phyloP scores from a whole-genome alignment of 768 basidiomycete species.

The Kwoniella botswanensis region DNA sequence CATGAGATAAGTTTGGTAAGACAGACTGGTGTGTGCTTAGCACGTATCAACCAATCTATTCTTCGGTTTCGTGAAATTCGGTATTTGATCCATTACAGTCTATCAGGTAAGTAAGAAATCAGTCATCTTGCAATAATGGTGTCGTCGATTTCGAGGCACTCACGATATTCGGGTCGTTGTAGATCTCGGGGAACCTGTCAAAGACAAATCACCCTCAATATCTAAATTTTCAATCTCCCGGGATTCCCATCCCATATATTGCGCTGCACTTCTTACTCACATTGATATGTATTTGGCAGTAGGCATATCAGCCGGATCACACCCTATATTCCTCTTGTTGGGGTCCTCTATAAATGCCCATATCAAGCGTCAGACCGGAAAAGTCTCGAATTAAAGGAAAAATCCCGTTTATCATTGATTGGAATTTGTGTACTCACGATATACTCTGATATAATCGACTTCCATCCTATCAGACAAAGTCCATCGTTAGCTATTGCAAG shows the following conservation, averaged over 20 bases:
- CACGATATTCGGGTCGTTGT: constrained; percentile 54
- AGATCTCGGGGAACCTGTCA: constrained; percentile 42
- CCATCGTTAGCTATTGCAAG: constrained; percentile 62
- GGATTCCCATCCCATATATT: no score
- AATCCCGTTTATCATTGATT: background rate
- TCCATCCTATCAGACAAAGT: constrained; percentile 65
- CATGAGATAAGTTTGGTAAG: background rate
- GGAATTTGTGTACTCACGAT: constrained; percentile 61
- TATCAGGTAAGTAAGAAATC: constrained; percentile 4
- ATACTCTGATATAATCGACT: constrained; percentile 88
- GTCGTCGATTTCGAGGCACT: constrained; percentile 18
- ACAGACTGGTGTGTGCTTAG: constrained; percentile 2
- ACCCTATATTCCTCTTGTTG: constrained; percentile 70
- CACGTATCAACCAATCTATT: constrained; percentile 50
- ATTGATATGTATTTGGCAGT: constrained; percentile 75
- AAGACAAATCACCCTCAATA: background rate
- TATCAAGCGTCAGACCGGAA: background rate
- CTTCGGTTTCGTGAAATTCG: constrained; percentile 41
- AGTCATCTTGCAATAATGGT: background rate
- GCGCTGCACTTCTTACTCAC: constrained; percentile 18
- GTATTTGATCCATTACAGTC: constrained; percentile 43
- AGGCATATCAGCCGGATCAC: constrained; percentile 77
- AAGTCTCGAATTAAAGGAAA: background rate
- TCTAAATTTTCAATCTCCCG: background rate
- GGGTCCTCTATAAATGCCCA: constrained; percentile 48